Evolutionary conservation across 2,329 filamentous ascomycete species (phyloP), one percentile per base, ranked within the genome.

Genomic region (Cytospora piceicola): DNA sequence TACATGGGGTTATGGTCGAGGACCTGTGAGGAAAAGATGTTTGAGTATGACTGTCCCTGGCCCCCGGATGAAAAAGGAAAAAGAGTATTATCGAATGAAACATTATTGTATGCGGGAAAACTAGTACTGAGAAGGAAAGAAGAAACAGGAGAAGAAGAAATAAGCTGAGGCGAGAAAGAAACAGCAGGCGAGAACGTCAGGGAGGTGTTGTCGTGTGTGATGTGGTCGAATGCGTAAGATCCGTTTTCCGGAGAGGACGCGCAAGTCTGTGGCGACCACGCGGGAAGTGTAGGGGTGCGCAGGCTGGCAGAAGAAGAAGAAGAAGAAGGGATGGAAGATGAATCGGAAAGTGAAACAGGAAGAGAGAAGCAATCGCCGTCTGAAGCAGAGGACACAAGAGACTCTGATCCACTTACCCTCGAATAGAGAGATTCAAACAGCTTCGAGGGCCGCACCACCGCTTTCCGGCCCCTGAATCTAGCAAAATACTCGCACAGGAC

Each of bases 401-500:
- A 70, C 65, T 67, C 49, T 42, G 67, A 62, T 56, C 56, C 65
- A 81, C 83, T 82, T 76, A 86, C 83, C 78, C 82, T 83, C 74
- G 81, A 78, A 75, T 82, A 86, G 67, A 86, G 73, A 65, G 76
- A 76, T 72, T 78, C 77, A 74, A 86, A 86, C 70, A 77, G 76
- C 68, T 78, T 74, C 69, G 84, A 86, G 68, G 82, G 75, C 66
- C 76, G 77, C 63, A 80, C 79, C 51, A 78, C 77, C 49, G 80
- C 78, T 75, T 81, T 81, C 69, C 80, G 79, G 71, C 84, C 84
- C 67, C 84, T 78, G 73, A 86, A 86, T 65, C 83, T 80, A 59
- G 82, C 75, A 70, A 84, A 85, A 71, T 82, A 79, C 73, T 86
- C 84, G 75, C 82, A 85, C 24, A 86, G 77, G 69, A 85, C 73